phyloP scores from a whole-genome alignment of 495 filamentous ascomycete genomes.

The Annulohypoxylon bovei region DNA sequence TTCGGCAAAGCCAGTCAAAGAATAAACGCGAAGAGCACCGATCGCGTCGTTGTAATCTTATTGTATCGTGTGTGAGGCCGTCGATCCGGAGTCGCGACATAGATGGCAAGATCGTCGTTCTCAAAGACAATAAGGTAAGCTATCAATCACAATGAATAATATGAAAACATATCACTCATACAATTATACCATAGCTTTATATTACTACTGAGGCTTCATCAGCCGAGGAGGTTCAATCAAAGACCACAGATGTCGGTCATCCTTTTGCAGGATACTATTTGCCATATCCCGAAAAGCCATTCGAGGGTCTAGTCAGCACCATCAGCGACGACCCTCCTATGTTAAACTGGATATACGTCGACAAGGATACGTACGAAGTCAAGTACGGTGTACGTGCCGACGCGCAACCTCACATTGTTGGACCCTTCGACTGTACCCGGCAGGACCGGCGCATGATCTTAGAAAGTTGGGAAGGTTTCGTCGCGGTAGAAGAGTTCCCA shows the following conservation, averaged over 20 bases:
- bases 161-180: constrained; percentile 21
- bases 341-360: constrained; percentile 72
- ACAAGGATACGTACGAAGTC: constrained; percentile 64
- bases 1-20: constrained; percentile 57
- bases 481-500: constrained; percentile 52
- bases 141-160: background rate
- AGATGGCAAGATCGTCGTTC: constrained; percentile 51
- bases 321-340: constrained; percentile 67
- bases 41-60: constrained; percentile 55
- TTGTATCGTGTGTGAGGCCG: constrained; percentile 50
- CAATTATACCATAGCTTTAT: constrained; percentile 32
- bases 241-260: constrained; percentile 43
- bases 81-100: constrained; percentile 49
- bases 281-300: constrained; percentile 64
- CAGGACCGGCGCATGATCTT: constrained; percentile 65
- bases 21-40: constrained; percentile 57
- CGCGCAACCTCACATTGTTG: constrained; percentile 60
- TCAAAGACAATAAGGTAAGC: constrained; percentile 52
- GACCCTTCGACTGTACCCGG: constrained; percentile 66
- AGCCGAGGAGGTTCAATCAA: constrained; percentile 27
- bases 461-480: constrained; percentile 59
- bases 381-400: constrained; percentile 63
- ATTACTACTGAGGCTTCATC: constrained; percentile 45
- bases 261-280: constrained; percentile 69
- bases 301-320: constrained; percentile 67